Evolutionary conservation across 2,329 filamentous ascomycete species (phyloP), one percentile per base, ranked within the genome.

Genomic region (Aureobasidium uvarum): DNA sequence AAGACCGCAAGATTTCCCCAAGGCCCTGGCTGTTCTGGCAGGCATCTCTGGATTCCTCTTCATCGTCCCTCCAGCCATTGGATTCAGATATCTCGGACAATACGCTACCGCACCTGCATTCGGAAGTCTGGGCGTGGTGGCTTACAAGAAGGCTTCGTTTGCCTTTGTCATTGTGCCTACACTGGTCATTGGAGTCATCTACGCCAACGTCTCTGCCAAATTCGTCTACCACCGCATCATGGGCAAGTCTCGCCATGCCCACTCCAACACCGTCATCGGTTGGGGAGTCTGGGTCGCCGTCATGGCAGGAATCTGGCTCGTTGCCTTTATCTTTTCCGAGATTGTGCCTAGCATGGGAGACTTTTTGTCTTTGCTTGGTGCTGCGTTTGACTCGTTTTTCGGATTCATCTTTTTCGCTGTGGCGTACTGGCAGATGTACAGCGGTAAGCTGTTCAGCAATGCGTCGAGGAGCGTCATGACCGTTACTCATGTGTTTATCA

Each of bases 351-450:
- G 75, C 66, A 82, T 82, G 80, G 80, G 80, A 10, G 80, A 82
- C 69, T 82, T 82, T 71, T 70, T 82, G 5, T 81, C 80, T 0
- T 72, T 82, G 3, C 76, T 82, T 11, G 77, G 80, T 8, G 79
- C 80, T 0, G 79, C 79, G 0, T 82, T 82, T 65, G 80, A 81
- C 68, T 80, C 77, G 1, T 81, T 81, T 71, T 82, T 82, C 65
- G 81, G 80, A 1, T 82, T 81, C 71, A 81, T 82, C 67, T 83
- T 79, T 72, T 82, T 82, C 60, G 80, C 81, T 5, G 72, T 82
- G 10, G 81, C 80, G 1, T 82, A 82, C 71, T 82, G 76, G 72
- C 77, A 81, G 52, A 62, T 83, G 5, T 78, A 62, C 33, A 62
- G 58, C 41, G 58, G 58, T 3, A 50, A 41, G 45, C 45, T 62